Evolutionary conservation across 192 early-diverging fungal species (phyloP).

Genomic region (Podila horticola): DNA sequence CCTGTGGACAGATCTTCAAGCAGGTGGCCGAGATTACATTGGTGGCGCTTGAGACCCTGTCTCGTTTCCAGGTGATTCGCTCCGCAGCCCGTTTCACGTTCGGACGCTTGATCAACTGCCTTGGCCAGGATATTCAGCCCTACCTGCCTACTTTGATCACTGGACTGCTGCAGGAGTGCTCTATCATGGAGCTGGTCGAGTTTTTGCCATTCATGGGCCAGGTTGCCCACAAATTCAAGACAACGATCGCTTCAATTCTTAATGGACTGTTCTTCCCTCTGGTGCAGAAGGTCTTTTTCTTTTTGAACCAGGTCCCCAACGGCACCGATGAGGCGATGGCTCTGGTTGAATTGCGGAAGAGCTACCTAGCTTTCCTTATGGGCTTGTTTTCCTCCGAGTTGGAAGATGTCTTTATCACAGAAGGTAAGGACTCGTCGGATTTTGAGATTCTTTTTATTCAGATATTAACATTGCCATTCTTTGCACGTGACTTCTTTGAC

Average conservation of each 20-base stretch:
- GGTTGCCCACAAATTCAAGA: constrained; percentile 93
- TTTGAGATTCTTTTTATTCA: constrained; percentile 4
- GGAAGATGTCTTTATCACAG: constrained; percentile 77
- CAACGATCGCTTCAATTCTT: constrained; percentile 72
- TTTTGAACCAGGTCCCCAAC: constrained; percentile 82
- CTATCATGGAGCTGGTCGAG: constrained; percentile 83
- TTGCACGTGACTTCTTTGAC: background rate
- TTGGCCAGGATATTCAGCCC: constrained; percentile 85
- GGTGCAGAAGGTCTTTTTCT: constrained; percentile 83
- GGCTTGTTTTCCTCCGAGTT: constrained; percentile 85
- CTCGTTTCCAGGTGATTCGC: constrained; percentile 71
- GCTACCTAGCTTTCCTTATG: constrained; percentile 83
- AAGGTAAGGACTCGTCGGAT: constrained; percentile 62
- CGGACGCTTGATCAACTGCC: constrained; percentile 86
- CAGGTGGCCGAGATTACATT: constrained; percentile 84
- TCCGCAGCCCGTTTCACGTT: constrained; percentile 81
- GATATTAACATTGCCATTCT: background rate
- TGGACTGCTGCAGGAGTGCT: constrained; percentile 78
- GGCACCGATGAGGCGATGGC: constrained; percentile 90
- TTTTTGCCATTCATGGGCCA: constrained; percentile 87
- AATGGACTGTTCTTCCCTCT: constrained; percentile 84
- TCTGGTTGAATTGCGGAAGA: constrained; percentile 80
- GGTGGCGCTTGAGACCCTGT: constrained; percentile 71
- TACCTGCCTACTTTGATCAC: constrained; percentile 83
- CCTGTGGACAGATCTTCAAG: constrained; percentile 78